Percentiles rank a stretch among this genome's conserved stretches.
These are phyloP conservation scores for Zalaria sp. DNA, from an alignment of 2,329 filamentous ascomycete genomes.

Conservation along the genomic window DNA sequence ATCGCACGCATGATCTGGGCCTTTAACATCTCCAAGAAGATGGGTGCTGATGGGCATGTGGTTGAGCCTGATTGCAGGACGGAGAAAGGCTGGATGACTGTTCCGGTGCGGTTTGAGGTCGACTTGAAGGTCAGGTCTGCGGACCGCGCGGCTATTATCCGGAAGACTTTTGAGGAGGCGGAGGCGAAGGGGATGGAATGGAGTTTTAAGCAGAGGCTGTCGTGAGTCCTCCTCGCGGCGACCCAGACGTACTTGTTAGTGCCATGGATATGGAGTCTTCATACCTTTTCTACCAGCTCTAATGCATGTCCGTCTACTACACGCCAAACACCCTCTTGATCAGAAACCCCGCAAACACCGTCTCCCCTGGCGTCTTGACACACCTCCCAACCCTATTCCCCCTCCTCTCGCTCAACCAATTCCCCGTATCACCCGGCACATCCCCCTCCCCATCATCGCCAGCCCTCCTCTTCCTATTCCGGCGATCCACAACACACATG, in stretches of 20 bases:
- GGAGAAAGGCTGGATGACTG: background rate
- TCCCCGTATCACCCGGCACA: slow-evolving; percentile 52
- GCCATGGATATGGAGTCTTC: too few relatives aligned
- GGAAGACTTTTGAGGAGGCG: background rate
- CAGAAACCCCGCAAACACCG: slow-evolving; percentile 23
- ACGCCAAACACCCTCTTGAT: slow-evolving; percentile 13
- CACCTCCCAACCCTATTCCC: slow-evolving; percentile 74
- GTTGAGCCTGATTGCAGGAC: slow-evolving; percentile 9
- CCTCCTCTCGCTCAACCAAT: slow-evolving; percentile 60
- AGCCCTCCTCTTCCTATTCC: slow-evolving; percentile 42
- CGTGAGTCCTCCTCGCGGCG: too few relatives aligned
- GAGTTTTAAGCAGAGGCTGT: background rate
- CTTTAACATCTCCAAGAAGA: slow-evolving; percentile 18
- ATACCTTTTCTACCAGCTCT: too few relatives aligned
- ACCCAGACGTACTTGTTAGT: too few relatives aligned
- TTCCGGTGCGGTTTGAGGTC: background rate
- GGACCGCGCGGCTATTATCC: background rate
- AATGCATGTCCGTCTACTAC: background rate
- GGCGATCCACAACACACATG: slow-evolving; percentile 72
- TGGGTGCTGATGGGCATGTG: slow-evolving; percentile 10
- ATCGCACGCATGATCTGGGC: slow-evolving; percentile 21
- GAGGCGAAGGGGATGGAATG: background rate
- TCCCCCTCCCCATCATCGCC: slow-evolving; percentile 33
- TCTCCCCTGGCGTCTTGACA: slow-evolving; percentile 51
- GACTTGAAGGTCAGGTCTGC: background rate